Base-by-base conservation (phyloP, 1,139 yeast genomes). In the Debaryomyces singareniensis region DNA sequence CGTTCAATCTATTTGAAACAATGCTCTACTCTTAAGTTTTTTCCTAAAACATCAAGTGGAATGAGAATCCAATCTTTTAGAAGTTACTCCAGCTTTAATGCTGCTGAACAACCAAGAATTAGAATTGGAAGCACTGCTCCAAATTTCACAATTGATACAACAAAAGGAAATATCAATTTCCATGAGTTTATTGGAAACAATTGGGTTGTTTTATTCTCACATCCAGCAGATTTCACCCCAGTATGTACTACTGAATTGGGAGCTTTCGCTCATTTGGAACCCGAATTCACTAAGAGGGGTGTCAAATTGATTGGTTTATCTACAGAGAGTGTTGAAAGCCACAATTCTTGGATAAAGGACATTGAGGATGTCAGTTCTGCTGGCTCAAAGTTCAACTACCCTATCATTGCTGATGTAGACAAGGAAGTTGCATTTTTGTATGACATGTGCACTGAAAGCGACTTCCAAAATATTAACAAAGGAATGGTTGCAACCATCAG, bases 241-340 rank as follows among this genome's bases (percentile, higher is more conserved):
- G 95, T 86, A 30, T 86, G 96, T 63, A 86, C 96, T 45, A 86
- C 96, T 32, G 96, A 86, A 66, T 71, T 86, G 48, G 95, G 96
- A 40, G 95, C 95, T 11, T 86, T 86, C 49, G 85, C 96, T 39
- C 71, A 75, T 51, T 71, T 85, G 56, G 79, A 82, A 62, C 86
- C 85, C 21, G 94, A 85, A 55, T 86, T 86, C 51, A 75, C 73
- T 48, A 71, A 78, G 58, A 77, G 95, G 59, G 75, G 77, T 51
- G 81, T 83, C 47, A 85, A 86, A 67, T 70, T 86, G 56, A 78
- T 86, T 53, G 96, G 95, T 34, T 69, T 86, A 45, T 79, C 91
- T 27, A 86, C 93, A 33, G 86, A 85, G 57, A 77, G 72, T 40
- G 74, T 84, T 39, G 82, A 79, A 45, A 71, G 78, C 35, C 96